Evolutionary conservation across 208 protist species (phyloP).

Genomic region (Leptomonas seymouri): DNA sequence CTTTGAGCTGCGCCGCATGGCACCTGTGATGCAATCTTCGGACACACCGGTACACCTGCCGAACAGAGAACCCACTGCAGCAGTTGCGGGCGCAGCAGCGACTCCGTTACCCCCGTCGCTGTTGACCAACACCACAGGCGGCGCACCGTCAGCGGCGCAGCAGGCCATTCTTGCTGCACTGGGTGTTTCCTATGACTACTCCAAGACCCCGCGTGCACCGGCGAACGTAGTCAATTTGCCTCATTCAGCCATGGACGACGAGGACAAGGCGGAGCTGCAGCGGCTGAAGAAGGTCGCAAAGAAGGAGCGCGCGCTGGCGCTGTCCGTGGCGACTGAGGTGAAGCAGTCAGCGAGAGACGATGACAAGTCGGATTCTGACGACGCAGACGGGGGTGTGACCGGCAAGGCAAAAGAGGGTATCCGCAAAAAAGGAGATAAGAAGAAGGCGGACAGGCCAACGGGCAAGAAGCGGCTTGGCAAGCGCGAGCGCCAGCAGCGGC

Average conservation of each 20-base stretch:
- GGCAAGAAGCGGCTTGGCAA: slow-evolving; percentile 34
- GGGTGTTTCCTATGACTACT: slow-evolving; percentile 62
- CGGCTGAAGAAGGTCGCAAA: slow-evolving; percentile 39
- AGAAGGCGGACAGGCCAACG: slow-evolving; percentile 15
- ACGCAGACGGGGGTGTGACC: neutral
- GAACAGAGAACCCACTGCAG: neutral
- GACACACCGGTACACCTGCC: neutral
- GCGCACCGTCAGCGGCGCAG: slow-evolving; percentile 6
- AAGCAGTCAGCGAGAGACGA: neutral
- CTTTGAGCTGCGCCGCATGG: slow-evolving; percentile 91
- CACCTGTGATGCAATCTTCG: slow-evolving; percentile 48
- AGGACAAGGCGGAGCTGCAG: slow-evolving; percentile 40
- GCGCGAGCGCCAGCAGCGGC: slow-evolving; percentile 25
- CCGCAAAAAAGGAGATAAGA: neutral
- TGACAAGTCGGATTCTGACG: neutral
- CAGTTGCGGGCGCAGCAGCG: neutral
- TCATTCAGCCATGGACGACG: slow-evolving; percentile 38
- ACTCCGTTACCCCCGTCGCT: neutral
- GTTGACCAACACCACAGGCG: neutral
- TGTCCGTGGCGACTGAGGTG: neutral
- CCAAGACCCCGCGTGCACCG: slow-evolving; percentile 17
- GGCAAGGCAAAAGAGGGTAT: neutral
- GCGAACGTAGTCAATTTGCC: slow-evolving; percentile 28
- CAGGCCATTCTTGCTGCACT: slow-evolving; percentile 43
- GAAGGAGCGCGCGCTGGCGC: slow-evolving; percentile 46